Conservation (phyloP, 2,329 filamentous ascomycete species). For the Gnomoniopsis sp. region DNA sequence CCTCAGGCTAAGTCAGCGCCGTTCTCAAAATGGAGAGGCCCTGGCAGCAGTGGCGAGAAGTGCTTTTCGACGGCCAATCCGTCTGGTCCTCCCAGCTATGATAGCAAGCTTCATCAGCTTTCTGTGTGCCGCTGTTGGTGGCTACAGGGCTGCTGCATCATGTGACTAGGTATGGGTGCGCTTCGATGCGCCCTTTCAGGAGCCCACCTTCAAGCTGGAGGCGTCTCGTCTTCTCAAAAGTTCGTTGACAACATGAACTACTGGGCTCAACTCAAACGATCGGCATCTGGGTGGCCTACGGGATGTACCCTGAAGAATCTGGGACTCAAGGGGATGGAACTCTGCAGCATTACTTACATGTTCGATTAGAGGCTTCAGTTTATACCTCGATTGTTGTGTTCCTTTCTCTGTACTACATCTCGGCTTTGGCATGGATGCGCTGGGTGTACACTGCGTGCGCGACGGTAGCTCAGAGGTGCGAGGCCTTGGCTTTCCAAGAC, state of each 20-base stretch:
- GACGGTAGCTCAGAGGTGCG: constrained; percentile 42
- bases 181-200: constrained; percentile 41
- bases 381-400: constrained; percentile 44
- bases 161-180: constrained; percentile 50
- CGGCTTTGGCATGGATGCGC: constrained; percentile 47
- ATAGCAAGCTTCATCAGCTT: constrained; percentile 49
- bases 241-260: constrained; percentile 47
- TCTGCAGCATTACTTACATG: constrained; percentile 37
- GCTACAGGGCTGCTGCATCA: constrained; percentile 42
- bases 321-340: constrained; percentile 33
- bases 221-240: constrained; percentile 39
- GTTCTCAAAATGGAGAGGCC: constrained; percentile 38
- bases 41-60: constrained; percentile 48
- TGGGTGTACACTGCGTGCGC: constrained; percentile 50
- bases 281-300: constrained; percentile 53
- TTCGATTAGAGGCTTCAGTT: constrained; percentile 35
- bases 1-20: constrained; percentile 43
- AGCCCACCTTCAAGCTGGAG: constrained; percentile 41
- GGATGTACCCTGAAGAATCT: constrained; percentile 31
- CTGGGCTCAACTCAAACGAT: constrained; percentile 47
- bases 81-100: constrained; percentile 48
- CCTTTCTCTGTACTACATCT: constrained; percentile 42
- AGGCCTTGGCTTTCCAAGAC: constrained; percentile 43
- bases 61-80: constrained; percentile 49
- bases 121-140: constrained; percentile 44